Evolutionary conservation across 805 yeast species (phyloP).

Genomic region (Nakazawaea ishiwadae): DNA sequence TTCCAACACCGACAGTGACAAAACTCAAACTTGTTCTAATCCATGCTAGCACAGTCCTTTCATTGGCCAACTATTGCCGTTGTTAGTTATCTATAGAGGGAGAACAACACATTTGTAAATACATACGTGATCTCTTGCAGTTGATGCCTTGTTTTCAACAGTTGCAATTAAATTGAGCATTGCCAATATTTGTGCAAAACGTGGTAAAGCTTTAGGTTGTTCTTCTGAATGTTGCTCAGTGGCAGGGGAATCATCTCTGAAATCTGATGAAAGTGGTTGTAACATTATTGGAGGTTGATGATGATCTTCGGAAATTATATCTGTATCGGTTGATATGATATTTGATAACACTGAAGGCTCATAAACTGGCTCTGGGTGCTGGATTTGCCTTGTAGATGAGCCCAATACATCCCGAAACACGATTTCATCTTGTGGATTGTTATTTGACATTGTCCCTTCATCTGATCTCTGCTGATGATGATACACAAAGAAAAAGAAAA

Average conservation of each 20-base stretch:
- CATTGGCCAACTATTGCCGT: conserved; percentile 44
- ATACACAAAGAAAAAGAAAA: conserved; percentile 1
- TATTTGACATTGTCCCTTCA: not conserved
- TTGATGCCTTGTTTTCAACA: conserved; percentile 40
- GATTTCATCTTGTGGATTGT: not conserved
- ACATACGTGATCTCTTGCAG: conserved; percentile 45
- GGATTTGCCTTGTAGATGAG: too few relatives aligned
- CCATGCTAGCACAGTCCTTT: conserved; percentile 59
- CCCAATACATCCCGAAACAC: not conserved
- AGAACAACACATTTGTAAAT: not conserved
- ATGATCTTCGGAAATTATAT: not conserved
- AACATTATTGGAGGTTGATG: not conserved
- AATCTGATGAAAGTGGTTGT: conserved; percentile 1
- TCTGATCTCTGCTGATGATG: too few relatives aligned
- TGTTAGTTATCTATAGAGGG: not conserved
- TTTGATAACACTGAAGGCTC: not conserved
- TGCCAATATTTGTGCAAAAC: not conserved
- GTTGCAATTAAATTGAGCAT: not conserved
- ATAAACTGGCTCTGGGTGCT: not conserved
- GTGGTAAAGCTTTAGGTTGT: too few relatives aligned
- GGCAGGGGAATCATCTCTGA: conserved; percentile 1
- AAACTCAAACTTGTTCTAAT: conserved; percentile 49
- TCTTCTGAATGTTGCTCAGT: not conserved
- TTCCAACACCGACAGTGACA: conserved; percentile 48
- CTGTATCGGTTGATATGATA: not conserved